Percentiles rank a stretch among this genome's conserved stretches.
These are phyloP conservation scores for Podila epigama DNA, from an alignment of 192 early-diverging fungal genomes.

Conservation along the genomic window DNA sequence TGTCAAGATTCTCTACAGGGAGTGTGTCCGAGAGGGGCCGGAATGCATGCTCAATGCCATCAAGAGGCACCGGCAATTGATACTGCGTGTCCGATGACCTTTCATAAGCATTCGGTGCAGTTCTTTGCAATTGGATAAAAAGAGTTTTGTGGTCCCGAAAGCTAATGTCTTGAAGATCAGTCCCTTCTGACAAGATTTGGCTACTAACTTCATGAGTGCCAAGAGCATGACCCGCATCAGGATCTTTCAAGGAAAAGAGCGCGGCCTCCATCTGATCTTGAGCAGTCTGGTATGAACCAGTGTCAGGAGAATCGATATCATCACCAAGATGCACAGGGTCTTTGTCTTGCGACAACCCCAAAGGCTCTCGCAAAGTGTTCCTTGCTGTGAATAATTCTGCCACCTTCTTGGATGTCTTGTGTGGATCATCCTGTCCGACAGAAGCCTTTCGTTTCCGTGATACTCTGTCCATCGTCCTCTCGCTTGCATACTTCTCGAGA, in stretches of 20 bases:
- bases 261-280: background rate
- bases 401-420: background rate
- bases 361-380: background rate
- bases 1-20: too few species aligned
- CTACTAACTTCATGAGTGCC: background rate
- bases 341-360: background rate
- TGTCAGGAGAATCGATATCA: too few species aligned
- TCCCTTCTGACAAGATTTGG: background rate
- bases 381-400: background rate
- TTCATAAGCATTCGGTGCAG: background rate
- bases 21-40: too few species aligned
- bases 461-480: too few species aligned
- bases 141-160: background rate
- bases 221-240: background rate
- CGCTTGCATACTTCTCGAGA: background rate
- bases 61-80: background rate
- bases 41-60: too few species aligned
- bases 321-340: too few species aligned
- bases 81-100: background rate
- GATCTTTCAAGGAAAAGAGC: background rate
- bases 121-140: background rate
- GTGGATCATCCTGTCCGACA: background rate
- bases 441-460: background rate
- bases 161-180: background rate
- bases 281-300: background rate